A percentile compares a stretch with the other conserved stretches of the same genome.
Evolutionary conservation across 2,329 filamentous ascomycete species (phyloP).

Genomic region (Alternaria hordeiaustralica): DNA sequence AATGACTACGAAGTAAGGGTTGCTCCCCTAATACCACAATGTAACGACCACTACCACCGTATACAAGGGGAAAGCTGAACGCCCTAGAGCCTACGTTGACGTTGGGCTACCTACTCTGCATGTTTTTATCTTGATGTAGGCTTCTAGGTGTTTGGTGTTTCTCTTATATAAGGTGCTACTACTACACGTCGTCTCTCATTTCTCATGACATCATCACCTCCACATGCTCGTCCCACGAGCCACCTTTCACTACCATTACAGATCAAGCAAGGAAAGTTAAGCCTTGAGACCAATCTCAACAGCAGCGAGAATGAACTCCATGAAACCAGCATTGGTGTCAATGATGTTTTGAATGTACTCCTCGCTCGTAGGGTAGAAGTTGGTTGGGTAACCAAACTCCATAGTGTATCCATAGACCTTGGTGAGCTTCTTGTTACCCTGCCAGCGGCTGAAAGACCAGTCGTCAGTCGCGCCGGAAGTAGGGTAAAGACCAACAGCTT

Average conservation of each 20-base stretch:
- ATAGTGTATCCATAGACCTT: slow-evolving; percentile 52
- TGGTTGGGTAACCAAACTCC: slow-evolving; percentile 51
- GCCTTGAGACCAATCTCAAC: slow-evolving; percentile 41
- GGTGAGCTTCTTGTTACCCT: slow-evolving; percentile 44
- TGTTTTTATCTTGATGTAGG: too few relatives aligned
- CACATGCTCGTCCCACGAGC: neutral
- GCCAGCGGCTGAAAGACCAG: slow-evolving; percentile 47
- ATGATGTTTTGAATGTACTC: slow-evolving; percentile 52
- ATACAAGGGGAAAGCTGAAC: too few relatives aligned
- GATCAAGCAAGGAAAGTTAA: neutral
- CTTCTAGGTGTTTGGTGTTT: too few relatives aligned
- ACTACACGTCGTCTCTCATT: slow-evolving; percentile 1
- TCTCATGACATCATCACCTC: slow-evolving; percentile 3
- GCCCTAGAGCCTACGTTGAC: too few relatives aligned
- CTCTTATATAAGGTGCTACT: too few relatives aligned
- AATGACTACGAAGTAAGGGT: neutral
- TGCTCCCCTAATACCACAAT: too few relatives aligned
- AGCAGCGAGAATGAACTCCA: slow-evolving; percentile 50
- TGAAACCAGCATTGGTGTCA: slow-evolving; percentile 52
- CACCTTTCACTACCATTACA: neutral
- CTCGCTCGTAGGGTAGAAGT: slow-evolving; percentile 50
- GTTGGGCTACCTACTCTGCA: too few relatives aligned
- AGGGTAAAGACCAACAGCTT: slow-evolving; percentile 48
- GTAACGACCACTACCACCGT: too few relatives aligned
- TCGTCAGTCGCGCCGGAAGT: slow-evolving; percentile 49